Base-by-base conservation (phyloP, 495 filamentous ascomycete species). In the Friedmanniomyces simplex region DNA sequence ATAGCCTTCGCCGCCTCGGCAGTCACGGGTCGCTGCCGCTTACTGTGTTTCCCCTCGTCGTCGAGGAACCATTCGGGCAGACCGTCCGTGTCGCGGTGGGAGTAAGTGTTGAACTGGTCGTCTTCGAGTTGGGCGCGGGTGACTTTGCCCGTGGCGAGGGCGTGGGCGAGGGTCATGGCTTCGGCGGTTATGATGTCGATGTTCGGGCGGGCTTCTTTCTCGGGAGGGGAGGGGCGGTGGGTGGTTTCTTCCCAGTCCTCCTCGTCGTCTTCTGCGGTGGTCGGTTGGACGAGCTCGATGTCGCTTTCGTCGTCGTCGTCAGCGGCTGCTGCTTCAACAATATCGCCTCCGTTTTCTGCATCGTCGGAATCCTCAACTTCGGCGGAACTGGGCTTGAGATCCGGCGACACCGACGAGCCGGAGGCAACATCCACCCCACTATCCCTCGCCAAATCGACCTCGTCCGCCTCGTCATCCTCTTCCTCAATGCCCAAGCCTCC, bases 131-230 rank as follows among this genome's bases (percentile, higher is more conserved):
- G 87, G 50, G 82, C 66, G 22, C 78, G 82, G 11, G 84, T 85
- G 68, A 84, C 91, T 65, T 93, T 77, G 22, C 94, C 94, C 0
- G 83, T 85, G 22, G 89, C 93, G 56, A 99, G 81, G 65, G 87
- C 80, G 55, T 97, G 93, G 1, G 93, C 93, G n/a, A 99, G 78
- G 8, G 89, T 89, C 93, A 99, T 99, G 57, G 93, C 93, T 75
- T 99, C 94, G 20, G 91, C 93, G 10, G 93, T 99, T 63, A 97
- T 93, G 65, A 99, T 96, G 69, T 96, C 88, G 74, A 99, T 96
- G 61, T 95, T 89, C 82, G 71, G 60, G 14, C 54, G 63, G n/a
- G 24, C 50, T 63, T 76, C 70, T 34, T 63, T 66, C 22, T 60
- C 54, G 14, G 47, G 21, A 48, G 64, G 8, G 14, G 18, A 26